Percentiles rank a stretch among this genome's conserved stretches.
Conservation (phyloP, 2,329 filamentous ascomycete species). For the Clarireedia paspali region DNA sequence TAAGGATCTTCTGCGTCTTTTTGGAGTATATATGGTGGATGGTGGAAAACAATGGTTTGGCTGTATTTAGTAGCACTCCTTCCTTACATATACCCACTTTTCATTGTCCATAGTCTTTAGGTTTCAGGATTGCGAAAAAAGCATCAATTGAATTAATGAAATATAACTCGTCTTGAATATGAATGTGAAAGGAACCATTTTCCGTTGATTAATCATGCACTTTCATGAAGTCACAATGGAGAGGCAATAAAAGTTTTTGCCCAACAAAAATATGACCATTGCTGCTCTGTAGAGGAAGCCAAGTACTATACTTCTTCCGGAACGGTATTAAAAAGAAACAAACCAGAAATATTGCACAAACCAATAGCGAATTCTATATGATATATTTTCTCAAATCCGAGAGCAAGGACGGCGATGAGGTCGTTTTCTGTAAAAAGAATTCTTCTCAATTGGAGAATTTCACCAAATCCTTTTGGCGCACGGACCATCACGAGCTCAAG, state of each 20-base stretch:
- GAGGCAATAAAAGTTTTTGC: too few species aligned
- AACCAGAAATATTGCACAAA: too few species aligned
- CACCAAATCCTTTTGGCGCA: background rate
- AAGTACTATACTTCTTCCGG: too few species aligned
- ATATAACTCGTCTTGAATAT: background rate
- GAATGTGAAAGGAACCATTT: background rate
- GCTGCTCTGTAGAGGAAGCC: too few species aligned
- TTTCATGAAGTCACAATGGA: background rate
- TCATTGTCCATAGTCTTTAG: background rate
- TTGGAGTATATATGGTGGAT: slow-evolving; percentile 3
- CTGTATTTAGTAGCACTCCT: slow-evolving; percentile 5
- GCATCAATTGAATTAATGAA: background rate
- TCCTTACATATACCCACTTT: slow-evolving; percentile 4
- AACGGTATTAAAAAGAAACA: too few species aligned
- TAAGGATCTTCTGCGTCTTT: background rate
- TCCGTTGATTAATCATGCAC: background rate
- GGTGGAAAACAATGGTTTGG: background rate
- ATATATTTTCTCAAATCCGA: too few species aligned
- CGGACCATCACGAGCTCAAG: background rate
- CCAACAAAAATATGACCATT: too few species aligned
- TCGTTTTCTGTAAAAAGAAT: too few species aligned
- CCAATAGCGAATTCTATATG: too few species aligned
- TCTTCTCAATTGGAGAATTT: background rate
- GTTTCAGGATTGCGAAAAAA: background rate
- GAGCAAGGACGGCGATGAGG: too few species aligned